Conservation (phyloP, 352 stramenopile species). For the Globisporangium parvum region DNA sequence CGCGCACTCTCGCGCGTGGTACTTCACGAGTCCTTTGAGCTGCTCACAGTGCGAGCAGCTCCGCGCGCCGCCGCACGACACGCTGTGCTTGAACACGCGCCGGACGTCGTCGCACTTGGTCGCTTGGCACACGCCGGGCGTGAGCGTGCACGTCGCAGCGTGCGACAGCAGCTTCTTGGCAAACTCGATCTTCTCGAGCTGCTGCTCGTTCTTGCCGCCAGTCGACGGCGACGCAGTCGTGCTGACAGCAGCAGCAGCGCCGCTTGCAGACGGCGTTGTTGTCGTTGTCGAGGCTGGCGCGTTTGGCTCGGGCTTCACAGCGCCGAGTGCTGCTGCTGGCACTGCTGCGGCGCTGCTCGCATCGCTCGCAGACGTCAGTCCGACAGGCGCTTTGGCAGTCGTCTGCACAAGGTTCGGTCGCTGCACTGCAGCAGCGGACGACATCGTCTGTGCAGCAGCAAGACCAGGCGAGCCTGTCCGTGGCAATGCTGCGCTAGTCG, state of each 20-base stretch:
- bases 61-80: slow-evolving; percentile 58
- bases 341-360: neutral
- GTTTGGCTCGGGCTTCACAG: slow-evolving; percentile 30
- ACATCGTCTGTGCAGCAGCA: too few species aligned
- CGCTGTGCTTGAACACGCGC: slow-evolving; percentile 82
- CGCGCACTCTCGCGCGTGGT: slow-evolving; percentile 73
- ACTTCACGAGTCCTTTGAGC: slow-evolving; percentile 78
- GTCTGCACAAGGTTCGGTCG: slow-evolving; percentile 15
- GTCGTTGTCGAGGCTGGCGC: neutral
- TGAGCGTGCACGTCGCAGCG: slow-evolving; percentile 53
- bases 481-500: too few species aligned
- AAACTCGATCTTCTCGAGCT: slow-evolving; percentile 81
- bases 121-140: slow-evolving; percentile 63
- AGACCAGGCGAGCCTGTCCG: too few species aligned
- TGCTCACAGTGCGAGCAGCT: slow-evolving; percentile 78
- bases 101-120: slow-evolving; percentile 85
- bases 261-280: neutral
- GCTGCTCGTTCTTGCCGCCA: slow-evolving; percentile 49
- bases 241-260: neutral
- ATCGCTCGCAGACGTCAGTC: neutral
- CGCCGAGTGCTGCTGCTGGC: slow-evolving; percentile 7
- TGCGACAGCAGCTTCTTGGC: slow-evolving; percentile 78
- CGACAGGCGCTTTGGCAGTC: slow-evolving; percentile 2
- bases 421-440: slow-evolving; percentile 11
- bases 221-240: slow-evolving; percentile 16